Percentiles rank a stretch among this genome's conserved stretches.
Evolutionary conservation across 805 yeast species (phyloP).

Genomic region (Lachancea thermotolerans): DNA sequence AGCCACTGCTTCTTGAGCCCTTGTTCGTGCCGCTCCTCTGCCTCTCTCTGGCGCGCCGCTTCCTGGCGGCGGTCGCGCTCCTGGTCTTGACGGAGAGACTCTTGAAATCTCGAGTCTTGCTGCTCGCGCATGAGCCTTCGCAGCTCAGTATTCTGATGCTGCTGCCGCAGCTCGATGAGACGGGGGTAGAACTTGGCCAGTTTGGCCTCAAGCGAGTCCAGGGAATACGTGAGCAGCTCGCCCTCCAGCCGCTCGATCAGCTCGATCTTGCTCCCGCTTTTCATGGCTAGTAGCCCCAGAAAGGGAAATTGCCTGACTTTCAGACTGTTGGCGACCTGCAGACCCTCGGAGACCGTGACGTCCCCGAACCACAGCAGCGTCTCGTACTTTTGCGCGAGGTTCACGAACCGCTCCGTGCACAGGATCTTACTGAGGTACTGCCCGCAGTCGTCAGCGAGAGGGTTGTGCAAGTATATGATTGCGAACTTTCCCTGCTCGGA

Average conservation of each 20-base stretch:
- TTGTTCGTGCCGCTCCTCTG: constrained; percentile 9
- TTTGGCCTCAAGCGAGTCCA: constrained; percentile 15
- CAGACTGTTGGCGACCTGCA: constrained; percentile 71
- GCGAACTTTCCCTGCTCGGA: constrained; percentile 66
- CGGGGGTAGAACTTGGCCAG: constrained; percentile 24
- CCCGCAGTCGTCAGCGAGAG: constrained; percentile 56
- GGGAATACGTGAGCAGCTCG: constrained; percentile 12
- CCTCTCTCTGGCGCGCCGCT: constrained; percentile 15
- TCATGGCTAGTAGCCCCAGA: constrained; percentile 66
- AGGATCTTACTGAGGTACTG: constrained; percentile 49
- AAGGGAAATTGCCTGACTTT: constrained; percentile 75
- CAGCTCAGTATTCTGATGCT: constrained; percentile 52
- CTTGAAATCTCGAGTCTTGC: constrained; percentile 74
- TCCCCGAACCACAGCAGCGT: constrained; percentile 84
- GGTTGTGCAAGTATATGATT: constrained; percentile 65
- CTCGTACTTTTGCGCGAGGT: constrained; percentile 43
- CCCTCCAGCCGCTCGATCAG: constrained; percentile 29
- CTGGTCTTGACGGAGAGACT: constrained; percentile 62
- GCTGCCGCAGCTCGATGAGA: constrained; percentile 53
- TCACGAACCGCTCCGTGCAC: constrained; percentile 43
- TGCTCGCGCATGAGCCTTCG: constrained; percentile 54
- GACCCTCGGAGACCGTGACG: constrained; percentile 72
- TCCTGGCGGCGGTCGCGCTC: constrained; percentile 33
- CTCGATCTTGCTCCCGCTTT: constrained; percentile 36
- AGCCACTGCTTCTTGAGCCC: constrained; percentile 37